phyloP scores from a whole-genome alignment of 495 filamentous ascomycete genomes.

The Cairneyella variabilis region DNA sequence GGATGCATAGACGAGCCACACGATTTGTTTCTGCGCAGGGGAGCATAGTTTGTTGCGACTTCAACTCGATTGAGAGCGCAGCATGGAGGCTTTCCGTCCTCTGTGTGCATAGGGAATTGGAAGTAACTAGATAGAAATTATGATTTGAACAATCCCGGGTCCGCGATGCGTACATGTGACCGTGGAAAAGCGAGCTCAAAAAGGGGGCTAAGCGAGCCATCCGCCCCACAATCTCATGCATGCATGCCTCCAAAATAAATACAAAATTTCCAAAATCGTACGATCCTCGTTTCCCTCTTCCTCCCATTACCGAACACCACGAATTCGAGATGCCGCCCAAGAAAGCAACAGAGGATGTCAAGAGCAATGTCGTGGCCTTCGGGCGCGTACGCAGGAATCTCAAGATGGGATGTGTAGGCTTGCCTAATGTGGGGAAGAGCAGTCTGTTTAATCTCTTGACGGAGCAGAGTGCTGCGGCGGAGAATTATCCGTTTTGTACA shows the following conservation, averaged over 20 bases:
- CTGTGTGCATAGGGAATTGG: background rate
- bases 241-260: too few relatives aligned
- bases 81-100: background rate
- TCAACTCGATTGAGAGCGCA: background rate
- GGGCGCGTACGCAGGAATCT: constrained; percentile 26
- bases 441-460: constrained; percentile 29
- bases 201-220: too few relatives aligned
- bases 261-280: too few relatives aligned
- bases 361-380: constrained; percentile 26
- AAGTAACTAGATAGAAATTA: background rate
- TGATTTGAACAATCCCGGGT: too few relatives aligned
- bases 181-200: too few relatives aligned
- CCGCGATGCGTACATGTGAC: too few relatives aligned
- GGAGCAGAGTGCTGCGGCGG: constrained; percentile 26
- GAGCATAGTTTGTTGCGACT: background rate
- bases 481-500: constrained; percentile 30
- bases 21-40: background rate
- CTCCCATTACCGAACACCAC: too few relatives aligned
- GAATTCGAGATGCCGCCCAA: constrained; percentile 31
- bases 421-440: constrained; percentile 36
- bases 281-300: too few relatives aligned
- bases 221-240: too few relatives aligned
- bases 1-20: constrained; percentile 2
- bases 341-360: constrained; percentile 21
- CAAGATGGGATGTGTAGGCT: constrained; percentile 30